Percentiles rank a stretch among this genome's conserved stretches.
These are phyloP conservation scores for Calonectria pseudoturangicola DNA, from an alignment of 2,329 filamentous ascomycete species.

Conservation along the genomic window DNA sequence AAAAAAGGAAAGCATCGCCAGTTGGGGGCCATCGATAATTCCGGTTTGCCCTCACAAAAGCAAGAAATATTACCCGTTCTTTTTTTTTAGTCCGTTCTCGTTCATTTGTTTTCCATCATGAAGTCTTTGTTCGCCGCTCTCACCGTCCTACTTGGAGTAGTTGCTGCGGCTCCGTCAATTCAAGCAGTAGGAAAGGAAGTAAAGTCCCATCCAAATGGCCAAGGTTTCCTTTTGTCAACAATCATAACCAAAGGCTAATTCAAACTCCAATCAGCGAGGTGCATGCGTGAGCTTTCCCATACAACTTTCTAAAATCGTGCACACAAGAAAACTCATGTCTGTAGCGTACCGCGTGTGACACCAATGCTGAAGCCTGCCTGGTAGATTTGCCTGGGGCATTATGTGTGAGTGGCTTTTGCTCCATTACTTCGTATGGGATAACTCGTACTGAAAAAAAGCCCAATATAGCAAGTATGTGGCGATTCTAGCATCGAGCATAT, in stretches of 20 bases:
- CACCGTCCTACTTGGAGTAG: neutral
- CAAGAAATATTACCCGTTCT: too few relatives aligned
- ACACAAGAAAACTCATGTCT: neutral
- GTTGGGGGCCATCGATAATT: too few relatives aligned
- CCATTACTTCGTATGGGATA: too few relatives aligned
- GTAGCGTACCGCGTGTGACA: neutral
- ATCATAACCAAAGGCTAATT: neutral
- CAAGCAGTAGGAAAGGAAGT: slow-evolving; percentile 4
- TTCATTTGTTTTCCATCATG: neutral
- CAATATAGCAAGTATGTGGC: neutral
- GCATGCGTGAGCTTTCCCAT: neutral
- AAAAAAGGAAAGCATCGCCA: slow-evolving; percentile 2
- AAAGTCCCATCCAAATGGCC: neutral
- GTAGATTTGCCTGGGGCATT: neutral
- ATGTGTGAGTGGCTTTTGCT: neutral
- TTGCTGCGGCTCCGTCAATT: neutral
- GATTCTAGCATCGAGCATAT: neutral
- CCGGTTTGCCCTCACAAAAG: neutral
- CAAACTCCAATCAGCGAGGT: neutral
- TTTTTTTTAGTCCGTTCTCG: neutral
- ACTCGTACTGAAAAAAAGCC: neutral
- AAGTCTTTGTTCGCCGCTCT: neutral
- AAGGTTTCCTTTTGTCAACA: neutral
- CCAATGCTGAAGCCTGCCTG: neutral
- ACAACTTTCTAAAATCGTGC: neutral